A percentile compares a stretch with the other conserved stretches of the same genome.
phyloP scores from a whole-genome alignment of 2,329 filamentous ascomycete genomes.

The Thermomyces lanuginosus region DNA sequence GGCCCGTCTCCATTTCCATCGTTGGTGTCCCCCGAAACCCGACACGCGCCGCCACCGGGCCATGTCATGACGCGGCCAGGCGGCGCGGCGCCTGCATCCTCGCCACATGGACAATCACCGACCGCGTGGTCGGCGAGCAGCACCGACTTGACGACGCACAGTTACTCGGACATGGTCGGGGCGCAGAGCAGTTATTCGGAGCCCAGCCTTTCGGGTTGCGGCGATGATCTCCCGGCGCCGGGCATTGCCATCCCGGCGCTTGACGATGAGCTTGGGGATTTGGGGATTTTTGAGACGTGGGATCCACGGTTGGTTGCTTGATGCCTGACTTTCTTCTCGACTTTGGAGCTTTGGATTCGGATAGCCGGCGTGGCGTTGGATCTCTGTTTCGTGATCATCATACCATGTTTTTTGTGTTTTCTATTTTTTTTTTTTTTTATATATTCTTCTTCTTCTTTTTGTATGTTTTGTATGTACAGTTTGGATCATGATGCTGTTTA shows the following conservation, averaged over 20 bases:
- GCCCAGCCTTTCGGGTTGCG: slow-evolving; percentile 41
- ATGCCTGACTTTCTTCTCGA: slow-evolving; percentile 2
- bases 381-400: too few relatives aligned
- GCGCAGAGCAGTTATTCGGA: slow-evolving; percentile 42
- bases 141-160: slow-evolving; percentile 19
- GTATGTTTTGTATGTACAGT: not conserved
- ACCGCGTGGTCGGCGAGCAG: slow-evolving; percentile 25
- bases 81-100: slow-evolving; percentile 13
- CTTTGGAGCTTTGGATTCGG: too few relatives aligned
- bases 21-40: slow-evolving; percentile 16
- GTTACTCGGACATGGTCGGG: slow-evolving; percentile 31
- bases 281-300: slow-evolving; percentile 17
- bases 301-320: slow-evolving; percentile 20
- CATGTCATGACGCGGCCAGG: too few relatives aligned
- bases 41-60: too few relatives aligned
- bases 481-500: not conserved
- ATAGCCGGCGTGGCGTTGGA: too few relatives aligned
- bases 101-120: slow-evolving; percentile 21
- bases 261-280: slow-evolving; percentile 19
- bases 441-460: not conserved
- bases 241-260: slow-evolving; percentile 21
- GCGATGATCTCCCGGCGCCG: slow-evolving; percentile 27
- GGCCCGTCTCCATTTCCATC: slow-evolving; percentile 19
- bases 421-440: too few relatives aligned
- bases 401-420: too few relatives aligned